A percentile compares a stretch with the other conserved stretches of the same genome.
These are phyloP conservation scores for Panicum hallii DNA, from an alignment of 202 grass and related monocot genomes.

Conservation along the genomic window DNA sequence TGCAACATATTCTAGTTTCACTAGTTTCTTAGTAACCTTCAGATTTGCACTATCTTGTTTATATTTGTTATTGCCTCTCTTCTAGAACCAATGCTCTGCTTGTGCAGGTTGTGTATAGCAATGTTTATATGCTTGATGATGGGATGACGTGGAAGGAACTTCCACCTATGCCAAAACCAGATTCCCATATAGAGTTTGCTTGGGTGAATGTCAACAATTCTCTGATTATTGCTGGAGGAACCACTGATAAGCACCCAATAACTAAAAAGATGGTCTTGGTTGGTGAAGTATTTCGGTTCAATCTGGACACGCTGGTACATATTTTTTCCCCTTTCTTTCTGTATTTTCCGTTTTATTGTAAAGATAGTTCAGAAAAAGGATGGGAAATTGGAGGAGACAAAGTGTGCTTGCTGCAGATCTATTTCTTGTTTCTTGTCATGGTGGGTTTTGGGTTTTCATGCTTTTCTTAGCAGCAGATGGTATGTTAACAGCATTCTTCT, in stretches of 20 bases:
- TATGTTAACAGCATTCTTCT: background rate
- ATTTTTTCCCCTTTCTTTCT: background rate
- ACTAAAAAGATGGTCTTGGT: slow-evolving; percentile 92
- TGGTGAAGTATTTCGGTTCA: slow-evolving; percentile 92
- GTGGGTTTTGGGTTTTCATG: background rate
- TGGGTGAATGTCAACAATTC: slow-evolving; percentile 95
- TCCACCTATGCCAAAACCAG: slow-evolving; percentile 88
- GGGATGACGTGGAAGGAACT: slow-evolving; percentile 80
- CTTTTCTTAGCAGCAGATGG: background rate
- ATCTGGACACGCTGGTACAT: slow-evolving; percentile 79
- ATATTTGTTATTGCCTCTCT: background rate
- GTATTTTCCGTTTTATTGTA: background rate
- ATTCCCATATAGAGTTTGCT: slow-evolving; percentile 99
- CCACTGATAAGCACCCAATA: slow-evolving; percentile 88
- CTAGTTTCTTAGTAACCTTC: slow-evolving; percentile 23
- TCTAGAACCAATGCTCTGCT: slow-evolving; percentile 1
- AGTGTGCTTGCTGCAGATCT: background rate
- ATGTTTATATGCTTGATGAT: slow-evolving; percentile 95
- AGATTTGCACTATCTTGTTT: slow-evolving; percentile 10
- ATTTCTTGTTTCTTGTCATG: slow-evolving; percentile 1
- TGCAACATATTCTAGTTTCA: slow-evolving; percentile 14
- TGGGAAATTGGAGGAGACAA: background rate
- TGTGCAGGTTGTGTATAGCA: slow-evolving; percentile 82
- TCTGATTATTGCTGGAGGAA: slow-evolving; percentile 86
- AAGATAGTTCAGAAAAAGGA: slow-evolving; percentile 15